Conservation (phyloP, 2,329 filamentous ascomycete species). For the Epichloe aotearoae region DNA sequence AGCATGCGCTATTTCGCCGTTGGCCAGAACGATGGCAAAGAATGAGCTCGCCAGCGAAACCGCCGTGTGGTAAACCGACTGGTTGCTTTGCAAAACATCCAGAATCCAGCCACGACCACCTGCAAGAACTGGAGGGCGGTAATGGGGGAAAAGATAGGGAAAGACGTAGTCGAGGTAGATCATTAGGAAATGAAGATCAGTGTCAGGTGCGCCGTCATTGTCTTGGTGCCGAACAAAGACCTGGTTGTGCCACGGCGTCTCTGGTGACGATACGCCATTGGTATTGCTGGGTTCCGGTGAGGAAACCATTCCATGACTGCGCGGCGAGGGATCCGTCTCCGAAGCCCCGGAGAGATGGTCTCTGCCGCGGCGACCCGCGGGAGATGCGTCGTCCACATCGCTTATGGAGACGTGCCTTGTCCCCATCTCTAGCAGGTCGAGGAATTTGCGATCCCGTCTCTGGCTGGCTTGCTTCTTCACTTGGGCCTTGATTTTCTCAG, state of each 20-base stretch:
- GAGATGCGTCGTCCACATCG: constrained; percentile 7
- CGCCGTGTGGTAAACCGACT: constrained; percentile 42
- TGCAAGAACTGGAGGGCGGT: constrained; percentile 39
- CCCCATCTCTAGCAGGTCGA: constrained; percentile 27
- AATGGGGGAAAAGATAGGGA: constrained; percentile 50
- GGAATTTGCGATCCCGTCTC: constrained; percentile 36
- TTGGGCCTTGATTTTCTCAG: constrained; percentile 40
- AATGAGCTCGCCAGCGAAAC: constrained; percentile 45
- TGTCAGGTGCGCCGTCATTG: constrained; percentile 10
- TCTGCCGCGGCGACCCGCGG: constrained; percentile 2
- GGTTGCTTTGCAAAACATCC: constrained; percentile 41
- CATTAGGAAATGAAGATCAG: constrained; percentile 34
- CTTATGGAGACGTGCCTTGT: constrained; percentile 15
- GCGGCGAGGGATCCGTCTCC: constrained; percentile 15
- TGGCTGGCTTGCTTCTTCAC: constrained; percentile 40
- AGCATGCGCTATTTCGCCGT: constrained; percentile 18
- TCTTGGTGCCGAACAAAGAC: constrained; percentile 13
- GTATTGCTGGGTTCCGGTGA: constrained; percentile 19
- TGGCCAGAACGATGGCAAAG: constrained; percentile 30
- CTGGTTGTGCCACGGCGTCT: constrained; percentile 21
- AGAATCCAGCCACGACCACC: constrained; percentile 50
- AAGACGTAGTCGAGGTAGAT: constrained; percentile 50
- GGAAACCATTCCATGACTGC: constrained; percentile 11
- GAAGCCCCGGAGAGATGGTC: constrained; percentile 12
- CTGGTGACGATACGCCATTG: constrained; percentile 18